Conservation (phyloP, 176 grass and related monocot species). For the Ensete glaucum region DNA sequence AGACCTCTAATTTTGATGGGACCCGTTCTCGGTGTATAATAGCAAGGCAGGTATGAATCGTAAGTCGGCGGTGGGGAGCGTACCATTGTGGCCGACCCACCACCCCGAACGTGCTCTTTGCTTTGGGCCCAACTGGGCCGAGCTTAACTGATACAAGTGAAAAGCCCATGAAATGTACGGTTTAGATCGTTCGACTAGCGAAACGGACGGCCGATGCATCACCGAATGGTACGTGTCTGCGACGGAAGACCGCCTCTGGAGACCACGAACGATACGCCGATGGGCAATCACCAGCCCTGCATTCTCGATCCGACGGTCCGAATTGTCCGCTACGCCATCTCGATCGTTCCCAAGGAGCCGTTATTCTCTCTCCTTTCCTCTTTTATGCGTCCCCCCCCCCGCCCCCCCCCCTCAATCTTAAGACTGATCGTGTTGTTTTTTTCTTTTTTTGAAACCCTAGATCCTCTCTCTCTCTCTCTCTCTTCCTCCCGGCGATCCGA, state of each 20-base stretch:
- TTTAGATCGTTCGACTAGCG: too few species aligned
- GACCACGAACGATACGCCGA: background rate
- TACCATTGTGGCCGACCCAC: too few species aligned
- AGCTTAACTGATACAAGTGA: too few species aligned
- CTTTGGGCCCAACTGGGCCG: too few species aligned
- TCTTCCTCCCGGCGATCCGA: background rate
- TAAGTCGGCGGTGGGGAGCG: too few species aligned
- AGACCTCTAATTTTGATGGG: too few species aligned
- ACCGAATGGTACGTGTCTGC: too few species aligned
- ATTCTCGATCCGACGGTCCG: background rate
- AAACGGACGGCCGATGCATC: too few species aligned
- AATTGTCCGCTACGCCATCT: background rate
- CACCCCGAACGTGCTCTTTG: too few species aligned
- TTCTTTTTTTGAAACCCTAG: background rate
- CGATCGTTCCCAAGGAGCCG: conserved; percentile 1
- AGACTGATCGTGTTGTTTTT: background rate
- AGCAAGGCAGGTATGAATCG: too few species aligned
- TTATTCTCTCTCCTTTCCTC: background rate
- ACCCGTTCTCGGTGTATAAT: too few species aligned
- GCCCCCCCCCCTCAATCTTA: background rate
- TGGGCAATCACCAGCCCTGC: background rate
- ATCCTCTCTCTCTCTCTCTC: background rate
- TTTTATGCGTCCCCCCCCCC: background rate
- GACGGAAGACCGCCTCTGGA: background rate
- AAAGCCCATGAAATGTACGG: too few species aligned